Evolutionary conservation across 768 basidiomycete species (phyloP).

Genomic region (Multifurca ochricompacta): DNA sequence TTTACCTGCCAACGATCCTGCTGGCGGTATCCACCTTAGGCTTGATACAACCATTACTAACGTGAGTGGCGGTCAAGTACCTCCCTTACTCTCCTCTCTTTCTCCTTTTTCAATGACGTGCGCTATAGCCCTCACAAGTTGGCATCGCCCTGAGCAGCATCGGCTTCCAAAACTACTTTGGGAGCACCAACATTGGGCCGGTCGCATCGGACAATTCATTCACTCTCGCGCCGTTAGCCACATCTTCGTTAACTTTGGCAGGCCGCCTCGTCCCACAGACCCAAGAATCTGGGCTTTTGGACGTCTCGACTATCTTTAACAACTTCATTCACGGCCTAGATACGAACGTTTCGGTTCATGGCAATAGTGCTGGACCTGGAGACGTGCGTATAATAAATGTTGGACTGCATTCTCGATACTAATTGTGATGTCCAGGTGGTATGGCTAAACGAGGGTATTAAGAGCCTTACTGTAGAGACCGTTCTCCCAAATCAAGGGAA

Average conservation of each 20-base stretch:
- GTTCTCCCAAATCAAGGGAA: slow-evolving; percentile 56
- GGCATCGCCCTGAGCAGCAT: slow-evolving; percentile 57
- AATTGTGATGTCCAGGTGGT: slow-evolving; percentile 38
- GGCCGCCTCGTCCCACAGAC: slow-evolving; percentile 62
- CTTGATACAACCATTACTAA: slow-evolving; percentile 53
- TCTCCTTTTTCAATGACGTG: slow-evolving; percentile 8
- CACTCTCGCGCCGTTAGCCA: slow-evolving; percentile 46
- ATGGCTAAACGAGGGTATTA: slow-evolving; percentile 69
- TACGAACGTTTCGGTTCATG: slow-evolving; percentile 50
- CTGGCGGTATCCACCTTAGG: slow-evolving; percentile 62
- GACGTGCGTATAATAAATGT: slow-evolving; percentile 34
- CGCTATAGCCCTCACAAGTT: slow-evolving; percentile 59
- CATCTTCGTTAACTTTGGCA: slow-evolving; percentile 43
- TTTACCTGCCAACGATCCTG: slow-evolving; percentile 60
- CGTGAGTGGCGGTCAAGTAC: too few relatives aligned
- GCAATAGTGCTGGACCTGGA: slow-evolving; percentile 48
- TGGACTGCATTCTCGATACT: not conserved
- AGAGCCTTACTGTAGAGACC: slow-evolving; percentile 49
- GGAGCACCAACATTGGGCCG: slow-evolving; percentile 49
- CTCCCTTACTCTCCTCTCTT: not conserved
- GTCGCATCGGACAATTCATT: slow-evolving; percentile 43
- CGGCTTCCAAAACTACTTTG: slow-evolving; percentile 51
- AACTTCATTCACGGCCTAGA: slow-evolving; percentile 62
- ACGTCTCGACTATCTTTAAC: slow-evolving; percentile 61
- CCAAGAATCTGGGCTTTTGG: slow-evolving; percentile 42